Evolutionary conservation across 208 protist species (phyloP), one percentile per base, ranked within the genome.

Genomic region (Wallacemonas sp.): DNA sequence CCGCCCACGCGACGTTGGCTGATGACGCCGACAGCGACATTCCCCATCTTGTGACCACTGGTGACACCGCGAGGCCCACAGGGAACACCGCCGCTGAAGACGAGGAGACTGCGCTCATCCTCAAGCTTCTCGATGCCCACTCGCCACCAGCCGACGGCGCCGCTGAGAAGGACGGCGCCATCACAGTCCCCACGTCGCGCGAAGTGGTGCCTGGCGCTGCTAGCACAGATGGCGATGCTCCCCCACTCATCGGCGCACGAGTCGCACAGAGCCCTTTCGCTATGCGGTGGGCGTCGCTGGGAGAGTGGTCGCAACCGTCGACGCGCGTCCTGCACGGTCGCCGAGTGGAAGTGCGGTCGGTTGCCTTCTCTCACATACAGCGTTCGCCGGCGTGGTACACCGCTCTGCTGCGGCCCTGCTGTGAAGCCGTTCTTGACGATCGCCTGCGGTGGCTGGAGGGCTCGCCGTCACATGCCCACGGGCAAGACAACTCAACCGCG

Each of bases 341-440:
- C n/a, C n/a, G n/a, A n/a, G n/a, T n/a, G n/a, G 17, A 12, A 9
- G 45, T 57, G 30, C n/a, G 17, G 13, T 38, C 50, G n/a, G 17
- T 57, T 17, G 38, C 50, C 2, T 21, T 57, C 4, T 26, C 33
- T 4, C 22, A 21, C 4, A 10, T 34, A n/a, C 30, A 13, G 13
- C 50, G 50, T 19, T 34, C 50, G 10, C 50, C 50, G 13, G 33
- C 50, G 26, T 57, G 50, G 50, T 57, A 57, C 32, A 39, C 50
- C 5, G 6, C 50, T 4, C 17, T 57, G 50, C 50, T 57, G 29
- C 50, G 30, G 10, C 50, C 50, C 15, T 3, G 4, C n/a, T 39
- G 50, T 21, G 50, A 41, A n/a, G 5, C n/a, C 30, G 50, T 38
- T 4, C 50, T 57, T 15, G 21, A 57, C 15, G 32, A 15, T 19